A percentile compares a stretch with the other conserved stretches of the same genome.
phyloP scores from a whole-genome alignment of 495 filamentous ascomycete species.

The Talaromyces proteolyticus region DNA sequence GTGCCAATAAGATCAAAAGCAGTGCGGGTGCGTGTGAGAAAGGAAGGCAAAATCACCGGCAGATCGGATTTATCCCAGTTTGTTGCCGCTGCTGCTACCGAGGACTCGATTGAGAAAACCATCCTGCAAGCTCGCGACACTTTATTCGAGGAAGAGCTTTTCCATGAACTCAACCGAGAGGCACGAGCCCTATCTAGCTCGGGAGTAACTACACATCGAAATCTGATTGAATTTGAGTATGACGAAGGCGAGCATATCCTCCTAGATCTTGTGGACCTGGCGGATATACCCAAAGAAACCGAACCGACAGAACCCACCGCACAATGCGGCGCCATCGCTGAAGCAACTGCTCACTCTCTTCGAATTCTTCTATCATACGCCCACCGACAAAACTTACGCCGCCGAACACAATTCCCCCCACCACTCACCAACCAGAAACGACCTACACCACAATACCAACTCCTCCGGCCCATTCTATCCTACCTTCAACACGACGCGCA shows the following conservation, averaged over 20 bases:
- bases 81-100: slow-evolving; percentile 15
- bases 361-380: slow-evolving; percentile 67
- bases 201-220: slow-evolving; percentile 56
- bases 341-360: slow-evolving; percentile 52
- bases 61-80: slow-evolving; percentile 33
- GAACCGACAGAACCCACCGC: slow-evolving; percentile 9
- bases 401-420: slow-evolving; percentile 54
- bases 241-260: slow-evolving; percentile 47
- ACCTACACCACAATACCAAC: slow-evolving; percentile 43
- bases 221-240: slow-evolving; percentile 51
- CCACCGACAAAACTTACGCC: slow-evolving; percentile 60
- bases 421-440: slow-evolving; percentile 48
- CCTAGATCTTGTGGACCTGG: slow-evolving; percentile 61
- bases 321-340: slow-evolving; percentile 38
- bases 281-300: slow-evolving; percentile 16
- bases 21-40: slow-evolving; percentile 55
- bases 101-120: slow-evolving; percentile 49
- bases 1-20: slow-evolving; percentile 48
- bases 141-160: slow-evolving; percentile 88
- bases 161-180: slow-evolving; percentile 83
- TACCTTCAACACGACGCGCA: slow-evolving; percentile 54
- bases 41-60: slow-evolving; percentile 32
- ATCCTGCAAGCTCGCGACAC: slow-evolving; percentile 82
- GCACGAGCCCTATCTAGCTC: slow-evolving; percentile 60
- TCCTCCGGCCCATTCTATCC: slow-evolving; percentile 62